Evolutionary conservation across 345 rosid genomes (phyloP), one percentile per base, ranked within the genome.

Genomic region (Eucalyptus viminalis): DNA sequence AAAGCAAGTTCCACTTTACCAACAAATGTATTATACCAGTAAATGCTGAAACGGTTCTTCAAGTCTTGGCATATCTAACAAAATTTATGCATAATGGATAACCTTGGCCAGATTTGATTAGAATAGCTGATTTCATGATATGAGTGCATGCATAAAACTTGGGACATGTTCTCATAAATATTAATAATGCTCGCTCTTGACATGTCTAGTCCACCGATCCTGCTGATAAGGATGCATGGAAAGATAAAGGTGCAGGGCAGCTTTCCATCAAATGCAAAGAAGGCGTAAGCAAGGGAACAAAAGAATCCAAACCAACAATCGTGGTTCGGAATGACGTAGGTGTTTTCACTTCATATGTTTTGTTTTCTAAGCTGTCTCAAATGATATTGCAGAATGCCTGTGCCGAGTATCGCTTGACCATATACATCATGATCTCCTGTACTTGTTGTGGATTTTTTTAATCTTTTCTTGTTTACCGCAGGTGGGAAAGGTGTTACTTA

Each of bases 191-290:
- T 86, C 34, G 54, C 47, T 89, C 65, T 80, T 90, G 45, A 49
- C 88, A 17, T 93, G 89, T 89, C 86, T 93, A 97, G 99, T 93
- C 99, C 90, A 95, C 89, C 88, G 97, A 98, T 92, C 94, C 95
- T 54, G 90, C 92, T n/a, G 99, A 95, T 90, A 95, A 94, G 94
- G 97, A 95, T 88, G 51, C 97, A 11, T 98, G 99, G 99, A 98
- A 96, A 92, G 99, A 98, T 90, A 96, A 93, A 94, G 99, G 99
- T 90, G 91, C 96, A 21, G 99, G 99, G 76, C 95, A 93, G 91
- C 99, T 98, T 90, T 92, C 90, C 86, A 97, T 98, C 89, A 98
- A 95, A 94, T 96, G 98, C 93, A 93, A 92, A 92, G 99, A 95
- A 91, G 99, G 98, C 54, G 89, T 92, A 69, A 92, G 92, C 94